phyloP scores from a whole-genome alignment of 2,329 filamentous ascomycete genomes.

The Coniochaeta sp. region DNA sequence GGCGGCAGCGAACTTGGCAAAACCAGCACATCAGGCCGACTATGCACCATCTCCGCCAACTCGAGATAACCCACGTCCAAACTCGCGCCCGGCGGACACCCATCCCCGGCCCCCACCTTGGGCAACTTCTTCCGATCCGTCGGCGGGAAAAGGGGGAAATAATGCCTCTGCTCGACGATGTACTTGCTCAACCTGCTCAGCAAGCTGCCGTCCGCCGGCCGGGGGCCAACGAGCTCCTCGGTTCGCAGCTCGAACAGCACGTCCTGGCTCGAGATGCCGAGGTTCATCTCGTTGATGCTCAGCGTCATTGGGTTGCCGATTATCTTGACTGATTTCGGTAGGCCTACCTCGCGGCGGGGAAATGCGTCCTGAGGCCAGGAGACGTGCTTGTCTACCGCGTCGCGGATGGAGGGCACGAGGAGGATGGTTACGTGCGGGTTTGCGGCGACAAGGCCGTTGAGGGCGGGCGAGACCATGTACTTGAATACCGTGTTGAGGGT shows the following conservation, averaged over 20 bases:
- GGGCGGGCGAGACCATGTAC: constrained; percentile 65
- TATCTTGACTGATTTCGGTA: constrained; percentile 69
- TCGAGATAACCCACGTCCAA: constrained; percentile 81
- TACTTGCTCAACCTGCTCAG: constrained; percentile 68
- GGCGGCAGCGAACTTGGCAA: constrained; percentile 76
- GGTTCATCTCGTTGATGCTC: constrained; percentile 76
- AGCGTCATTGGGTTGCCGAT: constrained; percentile 89
- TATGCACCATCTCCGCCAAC: constrained; percentile 86
- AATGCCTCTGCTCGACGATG: constrained; percentile 86
- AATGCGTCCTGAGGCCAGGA: constrained; percentile 70
- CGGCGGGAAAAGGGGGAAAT: constrained; percentile 83
- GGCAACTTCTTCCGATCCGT: constrained; percentile 60
- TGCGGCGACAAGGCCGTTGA: constrained; percentile 61
- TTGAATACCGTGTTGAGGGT: constrained; percentile 84
- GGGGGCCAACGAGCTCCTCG: constrained; percentile 61
- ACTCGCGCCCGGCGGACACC: constrained; percentile 63
- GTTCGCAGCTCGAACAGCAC: constrained; percentile 72
- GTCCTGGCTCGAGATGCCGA: constrained; percentile 80
- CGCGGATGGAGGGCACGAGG: constrained; percentile 75
- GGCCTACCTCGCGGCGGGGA: constrained; percentile 61
- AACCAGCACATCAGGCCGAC: constrained; percentile 77
- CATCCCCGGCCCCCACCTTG: constrained; percentile 54
- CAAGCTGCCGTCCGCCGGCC: constrained; percentile 49
- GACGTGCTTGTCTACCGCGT: constrained; percentile 74
- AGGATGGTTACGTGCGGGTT: constrained; percentile 77